These are phyloP conservation scores for Dendryphion nanum DNA, from an alignment of 2,329 filamentous ascomycete species.

Conservation along the genomic window DNA sequence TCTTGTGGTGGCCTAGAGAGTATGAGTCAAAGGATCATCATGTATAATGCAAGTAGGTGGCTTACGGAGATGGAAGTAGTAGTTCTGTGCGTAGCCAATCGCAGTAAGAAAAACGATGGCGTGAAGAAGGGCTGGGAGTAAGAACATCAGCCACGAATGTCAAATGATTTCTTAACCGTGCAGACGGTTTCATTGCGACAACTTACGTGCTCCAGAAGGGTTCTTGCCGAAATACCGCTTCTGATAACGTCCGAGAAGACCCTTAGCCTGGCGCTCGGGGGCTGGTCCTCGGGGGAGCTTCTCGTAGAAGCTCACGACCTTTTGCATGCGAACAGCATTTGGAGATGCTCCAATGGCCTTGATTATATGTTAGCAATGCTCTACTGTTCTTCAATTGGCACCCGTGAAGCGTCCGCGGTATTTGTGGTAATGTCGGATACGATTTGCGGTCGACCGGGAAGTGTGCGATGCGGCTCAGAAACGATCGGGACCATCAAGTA, in stretches of 20 bases:
- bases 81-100: constrained; percentile 94
- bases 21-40: constrained; percentile 15
- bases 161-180: neutral
- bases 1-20: constrained; percentile 93
- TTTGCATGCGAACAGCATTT: constrained; percentile 96
- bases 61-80: constrained; percentile 99
- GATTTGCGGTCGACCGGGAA: constrained; percentile 17
- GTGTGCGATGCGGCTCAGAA: constrained; percentile 6
- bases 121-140: constrained; percentile 94
- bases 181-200: constrained; percentile 22
- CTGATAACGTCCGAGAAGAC: constrained; percentile 85
- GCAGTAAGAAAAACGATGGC: constrained; percentile 73
- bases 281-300: constrained; percentile 92
- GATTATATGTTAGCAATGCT: constrained; percentile 20
- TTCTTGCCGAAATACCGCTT: constrained; percentile 91
- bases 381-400: too few species aligned
- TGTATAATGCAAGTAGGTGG: constrained; percentile 25
- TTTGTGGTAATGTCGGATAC: constrained; percentile 11
- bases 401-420: neutral
- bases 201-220: constrained; percentile 79
- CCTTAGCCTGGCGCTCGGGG: constrained; percentile 77
- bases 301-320: constrained; percentile 98
- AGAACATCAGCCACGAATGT: too few species aligned
- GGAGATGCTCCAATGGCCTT: constrained; percentile 93
- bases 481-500: constrained; percentile 10